Evolutionary conservation across 2,329 filamentous ascomycete species (phyloP).

Genomic region (Aspergillus sclerotialis): DNA sequence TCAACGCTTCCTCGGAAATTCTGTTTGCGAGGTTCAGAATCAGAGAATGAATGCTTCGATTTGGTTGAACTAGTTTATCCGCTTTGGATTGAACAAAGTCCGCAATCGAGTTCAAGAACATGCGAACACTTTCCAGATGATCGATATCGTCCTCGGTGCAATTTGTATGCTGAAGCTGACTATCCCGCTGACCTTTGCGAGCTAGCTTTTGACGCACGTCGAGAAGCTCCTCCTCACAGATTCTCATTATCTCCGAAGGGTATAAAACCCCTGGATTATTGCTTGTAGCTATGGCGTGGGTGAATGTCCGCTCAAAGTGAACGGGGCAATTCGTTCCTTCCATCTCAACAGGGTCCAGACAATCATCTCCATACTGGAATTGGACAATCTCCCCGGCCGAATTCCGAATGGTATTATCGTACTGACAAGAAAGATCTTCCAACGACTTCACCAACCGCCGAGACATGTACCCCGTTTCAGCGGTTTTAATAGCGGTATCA

Average conservation of each 20-base stretch:
- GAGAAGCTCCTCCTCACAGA: slow-evolving; percentile 63
- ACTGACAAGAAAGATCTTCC: slow-evolving; percentile 87
- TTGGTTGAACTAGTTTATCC: slow-evolving; percentile 46
- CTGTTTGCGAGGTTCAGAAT: slow-evolving; percentile 68
- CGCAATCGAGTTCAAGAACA: slow-evolving; percentile 72
- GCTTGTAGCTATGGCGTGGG: slow-evolving; percentile 66
- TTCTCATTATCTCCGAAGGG: slow-evolving; percentile 63
- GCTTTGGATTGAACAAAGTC: slow-evolving; percentile 60
- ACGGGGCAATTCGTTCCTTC: slow-evolving; percentile 89
- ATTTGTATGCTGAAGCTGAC: slow-evolving; percentile 63
- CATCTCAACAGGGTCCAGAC: slow-evolving; percentile 95
- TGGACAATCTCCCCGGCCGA: slow-evolving; percentile 85
- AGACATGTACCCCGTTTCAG: slow-evolving; percentile 98
- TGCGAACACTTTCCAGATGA: slow-evolving; percentile 72
- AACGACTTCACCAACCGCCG: slow-evolving; percentile 95
- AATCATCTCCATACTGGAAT: slow-evolving; percentile 95
- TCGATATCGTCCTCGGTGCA: slow-evolving; percentile 61
- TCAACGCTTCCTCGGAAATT: slow-evolving; percentile 67
- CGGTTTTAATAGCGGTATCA: slow-evolving; percentile 97
- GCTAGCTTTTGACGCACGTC: slow-evolving; percentile 60
- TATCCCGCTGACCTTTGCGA: slow-evolving; percentile 54
- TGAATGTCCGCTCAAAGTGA: slow-evolving; percentile 85
- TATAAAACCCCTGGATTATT: slow-evolving; percentile 67
- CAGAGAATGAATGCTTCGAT: slow-evolving; percentile 22
- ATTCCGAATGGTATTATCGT: slow-evolving; percentile 90